Evolutionary conservation across 1,139 yeast genomes (phyloP).

Genomic region (Magnusiomyces suaveolens): DNA sequence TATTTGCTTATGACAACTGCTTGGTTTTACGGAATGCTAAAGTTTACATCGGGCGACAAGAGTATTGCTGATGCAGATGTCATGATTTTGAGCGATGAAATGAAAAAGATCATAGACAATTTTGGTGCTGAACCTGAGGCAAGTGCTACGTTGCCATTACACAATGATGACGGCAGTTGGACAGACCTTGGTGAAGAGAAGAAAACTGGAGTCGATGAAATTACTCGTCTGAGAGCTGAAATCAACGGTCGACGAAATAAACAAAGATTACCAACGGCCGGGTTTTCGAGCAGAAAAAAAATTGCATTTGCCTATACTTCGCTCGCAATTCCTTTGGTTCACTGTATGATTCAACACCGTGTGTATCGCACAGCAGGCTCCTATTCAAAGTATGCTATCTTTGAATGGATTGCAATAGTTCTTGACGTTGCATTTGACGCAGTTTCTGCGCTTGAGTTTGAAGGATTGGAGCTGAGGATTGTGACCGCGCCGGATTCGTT

Average conservation of each 20-base stretch:
- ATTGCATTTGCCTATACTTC: constrained; percentile 48
- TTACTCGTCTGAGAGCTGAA: too few relatives aligned
- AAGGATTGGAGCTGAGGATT: constrained; percentile 10
- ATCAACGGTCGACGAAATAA: neutral
- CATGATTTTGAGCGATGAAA: neutral
- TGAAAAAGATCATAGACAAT: too few relatives aligned
- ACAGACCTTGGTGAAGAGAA: neutral
- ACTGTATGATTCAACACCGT: constrained; percentile 75
- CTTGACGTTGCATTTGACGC: constrained; percentile 64
- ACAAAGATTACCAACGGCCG: neutral
- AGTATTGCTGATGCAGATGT: neutral
- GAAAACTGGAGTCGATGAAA: too few relatives aligned
- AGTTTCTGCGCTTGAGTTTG: constrained; percentile 11
- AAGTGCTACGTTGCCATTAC: neutral
- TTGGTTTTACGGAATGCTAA: constrained; percentile 10
- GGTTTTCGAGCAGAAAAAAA: constrained; percentile 29
- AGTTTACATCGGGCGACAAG: constrained; percentile 2
- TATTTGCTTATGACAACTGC: constrained; percentile 8
- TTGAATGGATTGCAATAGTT: constrained; percentile 67
- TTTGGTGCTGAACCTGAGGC: neutral
- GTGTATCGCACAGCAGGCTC: constrained; percentile 69
- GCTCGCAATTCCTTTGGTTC: constrained; percentile 60
- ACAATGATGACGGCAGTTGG: neutral
- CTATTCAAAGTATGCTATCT: constrained; percentile 68
- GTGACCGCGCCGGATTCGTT: neutral